Evolutionary conservation across 306 rosid genomes (phyloP), one percentile per base, ranked within the genome.

Genomic region (Vigna angularis): DNA sequence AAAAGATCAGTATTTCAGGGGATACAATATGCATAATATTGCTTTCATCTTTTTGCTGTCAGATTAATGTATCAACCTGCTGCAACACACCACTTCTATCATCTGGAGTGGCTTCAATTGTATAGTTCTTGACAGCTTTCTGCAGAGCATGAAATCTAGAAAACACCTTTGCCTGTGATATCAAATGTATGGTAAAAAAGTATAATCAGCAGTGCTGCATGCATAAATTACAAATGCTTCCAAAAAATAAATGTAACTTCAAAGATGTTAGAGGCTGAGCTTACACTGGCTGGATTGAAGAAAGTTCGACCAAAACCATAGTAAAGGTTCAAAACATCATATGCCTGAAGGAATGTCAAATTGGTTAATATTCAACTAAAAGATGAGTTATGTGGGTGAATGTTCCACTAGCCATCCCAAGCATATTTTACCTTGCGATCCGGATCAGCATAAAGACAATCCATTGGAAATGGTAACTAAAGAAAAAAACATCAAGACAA

Each of bases 241-340:
- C 7, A 9, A 3, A 63, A 70, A 1, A 52, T 15, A 22, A 6
- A 11, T 15, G 50, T 24, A 28, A 72, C 30, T 28, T 55, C 70
- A 72, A 58, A 24, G 24, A 73, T 72, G 74, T 67, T 53, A 18
- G 68, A 36, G 51, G 67, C 42, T 66, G 38, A 56, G 64, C 45
- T 83, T 89, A 92, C 98, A 87, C 95, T 94, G 75, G 97, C 95
- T 16, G 97, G 97, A 85, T 89, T 90, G 85, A 94, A 92, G 90
- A 94, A 92, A 56, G 98, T 94, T 30, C 97, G 97, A 48, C 91
- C 97, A 78, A 90, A 34, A 55, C 98, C 97, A 73, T 76, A 81
- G 87, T 92, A 90, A 45, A 94, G 85, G 75, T 88, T 85, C 70
- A 94, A 48, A 76, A 83, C 69, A 79, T 94, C 81, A 70, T 94